Evolutionary conservation across 164 flowering plant species (phyloP).

Genomic region (Dillenia suffruticosa): DNA sequence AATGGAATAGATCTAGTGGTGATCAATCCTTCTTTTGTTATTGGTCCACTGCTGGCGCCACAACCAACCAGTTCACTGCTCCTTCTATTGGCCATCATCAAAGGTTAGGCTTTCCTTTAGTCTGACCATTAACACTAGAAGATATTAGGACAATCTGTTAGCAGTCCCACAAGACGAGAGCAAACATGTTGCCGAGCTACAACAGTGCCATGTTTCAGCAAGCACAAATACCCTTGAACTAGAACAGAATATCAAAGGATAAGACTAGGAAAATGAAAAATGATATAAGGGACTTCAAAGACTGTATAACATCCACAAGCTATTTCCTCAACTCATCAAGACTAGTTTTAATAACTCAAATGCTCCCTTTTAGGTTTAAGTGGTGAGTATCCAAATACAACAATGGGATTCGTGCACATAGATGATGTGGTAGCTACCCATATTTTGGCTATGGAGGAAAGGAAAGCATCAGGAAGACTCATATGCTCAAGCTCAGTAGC

Average conservation of each 20-base stretch:
- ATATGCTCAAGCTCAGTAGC: conserved; percentile 63
- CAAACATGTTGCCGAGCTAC: no score
- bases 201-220: no score
- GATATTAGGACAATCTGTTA: no score
- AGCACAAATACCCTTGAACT: no score
- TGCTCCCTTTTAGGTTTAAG: conserved; percentile 22
- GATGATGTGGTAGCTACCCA: conserved; percentile 86
- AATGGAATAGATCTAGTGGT: conserved; percentile 71
- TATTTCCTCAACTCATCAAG: no score
- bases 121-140: no score
- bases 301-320: no score
- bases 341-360: no score
- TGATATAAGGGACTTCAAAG: no score
- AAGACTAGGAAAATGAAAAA: no score
- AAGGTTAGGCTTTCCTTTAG: conserved; percentile 17
- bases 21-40: conserved; percentile 65
- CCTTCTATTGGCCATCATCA: conserved; percentile 84
- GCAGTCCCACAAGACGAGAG: no score
- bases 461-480: conserved; percentile 60
- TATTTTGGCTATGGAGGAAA: conserved; percentile 66
- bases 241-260: no score
- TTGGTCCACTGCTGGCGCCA: conserved; percentile 77
- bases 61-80: conserved; percentile 44
- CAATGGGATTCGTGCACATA: conserved; percentile 88
- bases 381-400: conserved; percentile 48